Evolutionary conservation across 2,329 filamentous ascomycete species (phyloP).

Genomic region (Huntiella bhutanensis): DNA sequence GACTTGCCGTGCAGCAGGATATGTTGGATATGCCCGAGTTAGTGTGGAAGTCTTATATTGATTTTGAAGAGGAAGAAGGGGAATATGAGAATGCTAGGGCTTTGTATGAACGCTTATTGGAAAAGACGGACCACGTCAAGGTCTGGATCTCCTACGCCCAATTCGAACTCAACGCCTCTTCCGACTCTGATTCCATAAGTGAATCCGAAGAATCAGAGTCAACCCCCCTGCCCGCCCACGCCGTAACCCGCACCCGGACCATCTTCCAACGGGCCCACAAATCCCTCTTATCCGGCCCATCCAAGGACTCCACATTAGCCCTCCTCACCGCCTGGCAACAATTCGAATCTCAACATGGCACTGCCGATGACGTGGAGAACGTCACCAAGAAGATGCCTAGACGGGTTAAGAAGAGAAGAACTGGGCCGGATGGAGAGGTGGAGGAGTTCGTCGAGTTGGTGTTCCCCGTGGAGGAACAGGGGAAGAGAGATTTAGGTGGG

Average conservation of each 20-base stretch:
- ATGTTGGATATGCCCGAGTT: conserved; percentile 92
- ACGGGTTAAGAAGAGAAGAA: conserved; percentile 78
- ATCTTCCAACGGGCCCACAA: conserved; percentile 76
- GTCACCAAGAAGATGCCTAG: conserved; percentile 90
- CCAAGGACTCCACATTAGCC: conserved; percentile 86
- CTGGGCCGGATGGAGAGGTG: conserved; percentile 78
- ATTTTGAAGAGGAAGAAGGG: conserved; percentile 91
- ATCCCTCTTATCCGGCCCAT: conserved; percentile 70
- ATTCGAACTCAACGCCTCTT: conserved; percentile 87
- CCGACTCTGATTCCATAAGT: conserved; percentile 33
- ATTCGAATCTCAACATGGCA: conserved; percentile 77
- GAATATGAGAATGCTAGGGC: conserved; percentile 68
- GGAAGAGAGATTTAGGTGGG: conserved; percentile 64
- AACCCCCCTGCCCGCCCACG: conserved; percentile 59
- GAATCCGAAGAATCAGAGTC: conserved; percentile 37
- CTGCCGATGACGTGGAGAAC: conserved; percentile 52
- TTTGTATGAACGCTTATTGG: conserved; percentile 75
- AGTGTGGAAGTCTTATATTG: conserved; percentile 95
- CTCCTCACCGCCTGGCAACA: conserved; percentile 81
- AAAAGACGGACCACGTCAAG: conserved; percentile 97
- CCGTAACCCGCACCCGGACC: conserved; percentile 62
- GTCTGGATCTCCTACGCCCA: conserved; percentile 99
- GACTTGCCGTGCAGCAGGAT: conserved; percentile 67
- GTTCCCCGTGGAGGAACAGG: conserved; percentile 87
- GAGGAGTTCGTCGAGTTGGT: conserved; percentile 97